Base-by-base conservation (phyloP, 306 rosid genomes). In the Pueraria montana region DNA sequence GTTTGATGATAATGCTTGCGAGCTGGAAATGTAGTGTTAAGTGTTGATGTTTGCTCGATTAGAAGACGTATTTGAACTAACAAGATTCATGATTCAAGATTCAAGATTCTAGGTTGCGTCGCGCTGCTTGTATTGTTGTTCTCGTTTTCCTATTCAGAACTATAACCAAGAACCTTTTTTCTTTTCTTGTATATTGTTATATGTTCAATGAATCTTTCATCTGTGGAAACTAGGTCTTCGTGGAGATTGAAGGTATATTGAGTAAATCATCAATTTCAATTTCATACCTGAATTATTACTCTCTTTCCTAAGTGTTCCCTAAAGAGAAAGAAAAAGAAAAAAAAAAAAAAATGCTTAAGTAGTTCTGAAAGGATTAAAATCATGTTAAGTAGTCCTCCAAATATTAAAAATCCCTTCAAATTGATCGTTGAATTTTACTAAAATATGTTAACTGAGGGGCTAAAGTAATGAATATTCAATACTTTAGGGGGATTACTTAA, bases 51-150 rank as follows among this genome's bases (percentile, higher is more conserved):
- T 63, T n/a, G 27, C 49, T 65, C 52, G 16, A 40, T 58, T n/a
- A 52, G 50, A 55, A 58, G 27, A 73, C 27, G 23, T 17, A 17
- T 36, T 64, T 77, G 65, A 67, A 65, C 67, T 69, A 27, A 30
- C 38, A 61, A 24, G 67, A 24, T n/a, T 52, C 10, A n/a, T n/a
- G n/a, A n/a, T n/a, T 2, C 34, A 30, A 30, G 14, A 55, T 24
- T 62, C 64, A 69, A 59, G 46, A 72, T 72, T 67, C 73, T 53
- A 26, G 52, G 53, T 73, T 58, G 42, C 17, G 24, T 72, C 26
- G 7, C 48, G 56, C 14, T 38, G 27, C 23, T 13, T 71, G 21
- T 56, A 7, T 70, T n/a, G 11, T 27, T 80, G 20, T 20, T 27
- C 17, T 27, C 17, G 8, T 71, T 58, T 43, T 30, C 36, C 43